A percentile compares a stretch with the other conserved stretches of the same genome.
These are phyloP conservation scores for Antitrichia curtipendula DNA, from an alignment of 225 moss, liverwort and hornwort genomes.

Conservation along the genomic window DNA sequence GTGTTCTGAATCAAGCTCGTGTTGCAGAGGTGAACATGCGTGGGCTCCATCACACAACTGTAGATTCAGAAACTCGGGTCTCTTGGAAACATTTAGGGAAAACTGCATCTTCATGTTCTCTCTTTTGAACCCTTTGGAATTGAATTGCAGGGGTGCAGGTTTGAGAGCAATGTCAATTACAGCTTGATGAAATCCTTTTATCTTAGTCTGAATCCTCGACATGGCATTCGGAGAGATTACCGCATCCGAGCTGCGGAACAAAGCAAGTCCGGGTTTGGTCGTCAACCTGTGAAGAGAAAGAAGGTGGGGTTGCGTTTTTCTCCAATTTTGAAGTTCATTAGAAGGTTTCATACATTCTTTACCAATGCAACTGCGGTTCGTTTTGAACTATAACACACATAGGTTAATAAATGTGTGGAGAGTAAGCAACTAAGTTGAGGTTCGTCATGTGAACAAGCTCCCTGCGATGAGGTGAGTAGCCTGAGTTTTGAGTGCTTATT, in stretches of 20 bases:
- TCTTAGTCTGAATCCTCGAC: neutral
- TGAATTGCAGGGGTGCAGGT: conserved; percentile 9
- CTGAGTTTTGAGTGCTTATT: neutral
- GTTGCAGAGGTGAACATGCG: conserved; percentile 2
- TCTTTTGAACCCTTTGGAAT: neutral
- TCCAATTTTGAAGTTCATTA: neutral
- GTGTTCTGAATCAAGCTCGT: neutral
- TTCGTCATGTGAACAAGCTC: neutral
- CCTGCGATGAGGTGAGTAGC: neutral
- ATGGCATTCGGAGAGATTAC: neutral
- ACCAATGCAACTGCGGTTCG: neutral
- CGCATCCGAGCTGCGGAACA: conserved; percentile 16
- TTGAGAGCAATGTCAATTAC: neutral
- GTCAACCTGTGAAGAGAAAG: conserved; percentile 28
- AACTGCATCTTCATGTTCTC: neutral
- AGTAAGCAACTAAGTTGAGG: neutral
- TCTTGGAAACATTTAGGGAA: neutral
- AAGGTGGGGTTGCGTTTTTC: neutral
- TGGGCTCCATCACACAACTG: neutral
- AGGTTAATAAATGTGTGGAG: neutral
- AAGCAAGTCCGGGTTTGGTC: conserved; percentile 38
- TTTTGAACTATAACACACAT: neutral
- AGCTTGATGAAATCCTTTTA: conserved; percentile 5
- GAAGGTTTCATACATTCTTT: neutral
- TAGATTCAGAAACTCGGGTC: neutral